These are phyloP conservation scores for Globisporangium spinosum DNA, from an alignment of 352 stramenopile species.

Conservation along the genomic window DNA sequence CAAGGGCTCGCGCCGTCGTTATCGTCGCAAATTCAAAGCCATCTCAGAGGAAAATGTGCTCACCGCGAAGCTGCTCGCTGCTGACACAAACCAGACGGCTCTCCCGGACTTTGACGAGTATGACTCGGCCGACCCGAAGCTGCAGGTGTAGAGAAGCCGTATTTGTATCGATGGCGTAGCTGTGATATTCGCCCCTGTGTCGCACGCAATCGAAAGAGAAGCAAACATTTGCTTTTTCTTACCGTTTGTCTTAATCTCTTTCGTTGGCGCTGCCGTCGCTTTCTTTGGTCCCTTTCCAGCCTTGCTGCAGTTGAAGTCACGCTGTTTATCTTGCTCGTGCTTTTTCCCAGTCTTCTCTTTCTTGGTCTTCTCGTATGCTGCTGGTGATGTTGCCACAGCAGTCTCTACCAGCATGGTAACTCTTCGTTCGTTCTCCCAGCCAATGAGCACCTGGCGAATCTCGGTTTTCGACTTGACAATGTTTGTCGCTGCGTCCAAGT, in stretches of 20 bases:
- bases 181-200: background rate
- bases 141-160: background rate
- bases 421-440: slow-evolving; percentile 60
- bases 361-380: background rate
- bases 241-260: slow-evolving; percentile 4
- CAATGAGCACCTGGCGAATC: slow-evolving; percentile 64
- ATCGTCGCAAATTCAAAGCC: slow-evolving; percentile 23
- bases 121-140: slow-evolving; percentile 6
- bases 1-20: slow-evolving; percentile 19
- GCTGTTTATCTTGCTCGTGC: background rate
- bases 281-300: background rate
- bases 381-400: background rate
- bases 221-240: slow-evolving; percentile 3
- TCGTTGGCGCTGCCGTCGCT: background rate
- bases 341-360: slow-evolving; percentile 12
- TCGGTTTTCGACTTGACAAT: slow-evolving; percentile 73
- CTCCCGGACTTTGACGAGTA: slow-evolving; percentile 15
- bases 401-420: slow-evolving; percentile 6
- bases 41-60: slow-evolving; percentile 25
- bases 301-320: background rate
- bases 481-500: slow-evolving; percentile 81
- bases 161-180: background rate
- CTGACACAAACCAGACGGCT: slow-evolving; percentile 4
- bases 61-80: slow-evolving; percentile 19
- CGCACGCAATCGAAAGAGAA: background rate